Evolutionary conservation across 257 asterid genomes (phyloP).

Genomic region (Verbascum thapsus): DNA sequence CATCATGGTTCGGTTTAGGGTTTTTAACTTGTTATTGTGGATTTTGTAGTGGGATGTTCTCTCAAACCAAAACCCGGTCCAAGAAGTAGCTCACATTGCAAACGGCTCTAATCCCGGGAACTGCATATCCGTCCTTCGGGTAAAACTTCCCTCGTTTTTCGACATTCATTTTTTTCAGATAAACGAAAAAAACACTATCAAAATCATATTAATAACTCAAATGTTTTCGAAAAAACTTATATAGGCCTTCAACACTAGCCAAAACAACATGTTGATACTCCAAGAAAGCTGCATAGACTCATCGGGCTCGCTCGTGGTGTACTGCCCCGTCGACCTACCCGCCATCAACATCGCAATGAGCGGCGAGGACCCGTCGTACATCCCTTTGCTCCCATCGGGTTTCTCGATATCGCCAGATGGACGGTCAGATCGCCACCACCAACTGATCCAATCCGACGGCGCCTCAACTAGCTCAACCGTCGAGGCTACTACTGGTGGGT

Average conservation of each 20-base stretch:
- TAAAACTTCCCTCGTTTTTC: conserved; percentile 27
- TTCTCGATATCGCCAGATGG: conserved; percentile 86
- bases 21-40: background rate
- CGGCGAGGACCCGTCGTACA: conserved; percentile 82
- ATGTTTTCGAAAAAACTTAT: background rate
- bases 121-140: conserved; percentile 87
- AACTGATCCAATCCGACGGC: conserved; percentile 26
- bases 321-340: conserved; percentile 77
- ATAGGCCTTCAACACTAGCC: conserved; percentile 80
- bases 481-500: background rate
- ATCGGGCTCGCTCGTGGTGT: conserved; percentile 77
- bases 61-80: conserved; percentile 82
- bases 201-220: background rate
- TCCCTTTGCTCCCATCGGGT: conserved; percentile 81
- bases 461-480: conserved; percentile 59
- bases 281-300: conserved; percentile 95
- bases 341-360: conserved; percentile 88
- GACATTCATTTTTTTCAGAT: background rate
- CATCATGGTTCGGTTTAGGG: background rate
- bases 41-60: conserved; percentile 88
- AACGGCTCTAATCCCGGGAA: conserved; percentile 96
- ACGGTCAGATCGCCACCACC: conserved; percentile 26
- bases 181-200: too few species aligned
- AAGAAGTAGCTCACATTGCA: conserved; percentile 87
- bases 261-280: conserved; percentile 83